Percentiles rank a stretch among this genome's conserved stretches.
Evolutionary conservation across 2,329 filamentous ascomycete genomes (phyloP).

Genomic region (Amesomyces nigricolor): DNA sequence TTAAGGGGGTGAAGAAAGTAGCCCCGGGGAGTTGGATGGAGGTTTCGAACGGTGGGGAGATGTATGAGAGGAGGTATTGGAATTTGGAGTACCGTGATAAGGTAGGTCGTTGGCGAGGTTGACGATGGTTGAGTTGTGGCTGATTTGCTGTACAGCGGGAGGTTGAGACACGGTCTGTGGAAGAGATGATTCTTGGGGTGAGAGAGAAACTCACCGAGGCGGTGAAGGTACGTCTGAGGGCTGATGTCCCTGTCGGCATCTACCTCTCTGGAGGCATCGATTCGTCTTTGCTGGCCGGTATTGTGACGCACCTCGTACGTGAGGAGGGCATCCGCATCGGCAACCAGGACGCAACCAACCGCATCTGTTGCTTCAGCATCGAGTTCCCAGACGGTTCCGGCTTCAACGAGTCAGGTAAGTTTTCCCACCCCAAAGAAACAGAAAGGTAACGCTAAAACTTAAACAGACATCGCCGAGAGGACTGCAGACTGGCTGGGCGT

Average conservation of each 20-base stretch:
- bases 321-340: constrained; percentile 44
- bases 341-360: constrained; percentile 31
- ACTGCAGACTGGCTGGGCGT: constrained; percentile 33
- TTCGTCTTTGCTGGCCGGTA: constrained; percentile 51
- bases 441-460: background rate
- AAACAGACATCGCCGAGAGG: constrained; percentile 29
- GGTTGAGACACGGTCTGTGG: constrained; percentile 39
- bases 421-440: background rate
- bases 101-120: constrained; percentile 26
- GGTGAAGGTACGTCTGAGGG: constrained; percentile 46
- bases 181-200: constrained; percentile 48
- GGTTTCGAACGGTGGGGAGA: constrained; percentile 31
- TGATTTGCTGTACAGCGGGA: constrained; percentile 22
- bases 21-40: constrained; percentile 41
- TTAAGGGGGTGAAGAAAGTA: constrained; percentile 43
- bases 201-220: constrained; percentile 46
- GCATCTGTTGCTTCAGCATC: constrained; percentile 43
- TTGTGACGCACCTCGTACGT: constrained; percentile 46
- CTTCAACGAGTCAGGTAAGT: constrained; percentile 43
- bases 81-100: constrained; percentile 49
- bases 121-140: background rate
- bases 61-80: constrained; percentile 45
- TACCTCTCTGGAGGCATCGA: constrained; percentile 55
- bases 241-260: constrained; percentile 53
- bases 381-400: constrained; percentile 45